Evolutionary conservation across 164 flowering plant genomes (phyloP).

Genomic region (Annona squamosa): DNA sequence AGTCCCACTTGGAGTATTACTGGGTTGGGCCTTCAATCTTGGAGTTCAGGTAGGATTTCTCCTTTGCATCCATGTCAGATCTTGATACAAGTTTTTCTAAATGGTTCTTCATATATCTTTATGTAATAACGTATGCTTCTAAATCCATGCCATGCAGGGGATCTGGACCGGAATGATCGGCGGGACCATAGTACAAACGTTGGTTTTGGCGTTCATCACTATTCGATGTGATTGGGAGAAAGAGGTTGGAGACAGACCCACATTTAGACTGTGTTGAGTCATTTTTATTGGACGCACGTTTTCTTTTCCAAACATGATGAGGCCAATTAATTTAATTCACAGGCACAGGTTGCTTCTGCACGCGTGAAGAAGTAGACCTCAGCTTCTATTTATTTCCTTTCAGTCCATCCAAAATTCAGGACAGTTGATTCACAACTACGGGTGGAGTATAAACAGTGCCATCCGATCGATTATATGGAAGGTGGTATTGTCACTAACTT

Average conservation of each 20-base stretch:
- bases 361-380: neutral
- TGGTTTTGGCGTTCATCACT: constrained; percentile 42
- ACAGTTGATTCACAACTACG: too few species aligned
- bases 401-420: too few species aligned
- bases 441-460: too few species aligned
- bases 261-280: neutral
- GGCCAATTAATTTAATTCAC: neutral
- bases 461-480: too few species aligned
- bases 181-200: constrained; percentile 55
- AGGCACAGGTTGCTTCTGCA: neutral
- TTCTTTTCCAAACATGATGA: neutral
- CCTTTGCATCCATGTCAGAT: neutral
- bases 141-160: constrained; percentile 29
- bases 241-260: constrained; percentile 44
- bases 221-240: constrained; percentile 58
- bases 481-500: too few species aligned
- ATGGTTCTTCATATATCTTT: neutral
- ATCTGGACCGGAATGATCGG: constrained; percentile 79
- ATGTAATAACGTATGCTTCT: neutral
- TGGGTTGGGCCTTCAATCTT: constrained; percentile 39
- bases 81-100: neutral
- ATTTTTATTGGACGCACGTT: neutral
- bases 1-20: constrained; percentile 44
- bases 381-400: too few species aligned
- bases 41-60: constrained; percentile 29